Base-by-base conservation (phyloP, 2,329 filamentous ascomycete species). In the Aspergillus intermedius region DNA sequence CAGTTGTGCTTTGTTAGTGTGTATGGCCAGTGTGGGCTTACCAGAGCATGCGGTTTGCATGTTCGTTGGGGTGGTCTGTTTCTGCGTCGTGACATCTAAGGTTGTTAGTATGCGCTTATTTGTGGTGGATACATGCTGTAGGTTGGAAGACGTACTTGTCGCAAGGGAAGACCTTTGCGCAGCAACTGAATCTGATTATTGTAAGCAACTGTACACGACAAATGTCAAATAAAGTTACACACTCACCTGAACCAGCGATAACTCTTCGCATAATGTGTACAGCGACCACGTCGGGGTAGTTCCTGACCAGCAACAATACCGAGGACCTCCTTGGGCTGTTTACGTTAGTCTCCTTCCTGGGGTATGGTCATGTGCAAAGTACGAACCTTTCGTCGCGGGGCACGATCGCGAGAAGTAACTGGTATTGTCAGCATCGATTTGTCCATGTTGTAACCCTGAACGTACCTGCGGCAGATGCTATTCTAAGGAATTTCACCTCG, bases 41-140 rank as follows among this genome's bases (percentile, higher is more conserved):
- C 74, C 87, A 91, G 32, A 91, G 81, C 87, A 93, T 93, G 44
- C 87, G 76, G 60, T 85, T 88, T 6, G 88, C 88, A 77, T 88
- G 88, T 70, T 93, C 88, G 55, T 87, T 84, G 6, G 79, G 72
- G 69, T 94, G 88, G 45, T 86, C 83, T 57, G 83, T 81, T 8
- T 71, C 77, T 13, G 72, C 77, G 64, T 93, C 87, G 61, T 94
- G 88, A 68, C 88, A 94, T 70, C 78, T 80, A 60, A 19, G 21
- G 42, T 55, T 42, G 57, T 35, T 8, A 35, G 34, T 17, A 41
- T 41, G 12, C 17, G 17, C 3, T 19, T 19, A 2, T 19, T 19
- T 19, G 17, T 19, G 17, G 17, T 19, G 17, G 17, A 19, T 19
- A 19, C 17, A 19, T 19, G 17, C 17, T 19, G 17, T 19, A 19